phyloP scores from a whole-genome alignment of 73 alveolate species.

The Uronychia binucleata region DNA sequence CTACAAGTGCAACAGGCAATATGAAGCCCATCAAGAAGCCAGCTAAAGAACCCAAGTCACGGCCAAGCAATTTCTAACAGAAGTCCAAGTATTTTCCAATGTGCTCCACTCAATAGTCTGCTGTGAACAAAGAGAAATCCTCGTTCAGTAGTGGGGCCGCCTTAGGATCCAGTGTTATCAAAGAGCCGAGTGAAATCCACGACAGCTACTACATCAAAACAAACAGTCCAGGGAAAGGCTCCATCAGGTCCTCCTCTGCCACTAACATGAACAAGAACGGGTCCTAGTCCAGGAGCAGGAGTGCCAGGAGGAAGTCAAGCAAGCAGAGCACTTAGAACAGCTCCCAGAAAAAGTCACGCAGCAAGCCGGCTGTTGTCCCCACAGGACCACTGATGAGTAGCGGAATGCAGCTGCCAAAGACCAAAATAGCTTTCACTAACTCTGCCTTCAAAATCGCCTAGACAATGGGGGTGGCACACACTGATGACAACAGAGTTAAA shows the following conservation, averaged over 20 bases:
- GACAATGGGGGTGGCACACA: background rate
- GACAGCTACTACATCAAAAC: background rate
- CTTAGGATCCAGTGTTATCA: background rate
- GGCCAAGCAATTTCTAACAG: background rate
- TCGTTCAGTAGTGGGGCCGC: background rate
- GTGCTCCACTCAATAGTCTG: background rate
- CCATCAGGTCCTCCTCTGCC: background rate
- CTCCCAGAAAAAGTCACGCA: background rate
- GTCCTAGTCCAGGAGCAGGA: background rate
- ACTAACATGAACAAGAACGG: background rate
- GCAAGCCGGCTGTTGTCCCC: background rate
- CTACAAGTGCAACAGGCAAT: no score
- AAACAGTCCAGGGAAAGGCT: background rate
- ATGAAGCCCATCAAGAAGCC: no score
- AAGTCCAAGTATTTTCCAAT: background rate
- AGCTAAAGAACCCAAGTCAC: background rate
- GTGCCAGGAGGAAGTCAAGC: background rate
- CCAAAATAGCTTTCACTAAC: background rate
- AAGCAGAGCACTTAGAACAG: background rate
- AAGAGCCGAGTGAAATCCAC: background rate
- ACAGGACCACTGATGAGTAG: background rate
- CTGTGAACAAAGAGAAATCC: background rate
- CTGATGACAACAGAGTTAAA: background rate
- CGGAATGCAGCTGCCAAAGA: background rate
- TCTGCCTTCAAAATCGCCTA: background rate